A percentile compares a stretch with the other conserved stretches of the same genome.
Conservation (phyloP, 345 rosid species). For the Melaleuca alternifolia region DNA sequence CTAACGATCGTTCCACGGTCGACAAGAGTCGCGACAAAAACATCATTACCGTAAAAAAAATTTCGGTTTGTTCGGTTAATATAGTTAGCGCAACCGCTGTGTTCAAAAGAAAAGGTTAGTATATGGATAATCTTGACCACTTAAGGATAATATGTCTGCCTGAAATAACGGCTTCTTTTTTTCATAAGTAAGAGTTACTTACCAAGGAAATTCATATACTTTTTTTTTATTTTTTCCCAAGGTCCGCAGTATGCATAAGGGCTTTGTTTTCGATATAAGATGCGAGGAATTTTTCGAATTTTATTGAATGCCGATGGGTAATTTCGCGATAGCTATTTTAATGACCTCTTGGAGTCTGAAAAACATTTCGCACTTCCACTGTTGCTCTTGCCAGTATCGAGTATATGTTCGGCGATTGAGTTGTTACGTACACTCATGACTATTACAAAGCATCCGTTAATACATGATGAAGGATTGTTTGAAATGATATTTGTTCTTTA, state of each 20-base stretch:
- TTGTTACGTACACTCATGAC: neutral
- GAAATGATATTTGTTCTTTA: neutral
- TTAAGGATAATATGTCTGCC: neutral
- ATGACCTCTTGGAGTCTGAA: neutral
- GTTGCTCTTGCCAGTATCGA: neutral
- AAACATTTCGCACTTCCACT: rapidly evolving
- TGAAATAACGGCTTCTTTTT: neutral
- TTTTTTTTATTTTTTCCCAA: neutral
- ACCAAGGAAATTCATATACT: neutral
- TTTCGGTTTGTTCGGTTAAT: neutral
- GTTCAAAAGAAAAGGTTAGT: neutral
- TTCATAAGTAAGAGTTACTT: neutral
- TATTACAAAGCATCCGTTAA: neutral
- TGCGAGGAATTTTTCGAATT: neutral
- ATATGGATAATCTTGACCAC: neutral
- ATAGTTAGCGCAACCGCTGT: neutral
- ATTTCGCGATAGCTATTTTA: neutral
- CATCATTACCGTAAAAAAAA: neutral
- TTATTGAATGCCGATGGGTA: neutral
- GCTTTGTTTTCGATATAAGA: neutral
- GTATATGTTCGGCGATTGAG: neutral
- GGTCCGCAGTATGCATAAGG: rapidly evolving
- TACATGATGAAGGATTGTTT: neutral
- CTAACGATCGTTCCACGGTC: neutral
- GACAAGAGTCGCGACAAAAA: neutral